phyloP scores from a whole-genome alignment of 192 early-diverging fungal species.

The Gaertneriomyces sp. region DNA sequence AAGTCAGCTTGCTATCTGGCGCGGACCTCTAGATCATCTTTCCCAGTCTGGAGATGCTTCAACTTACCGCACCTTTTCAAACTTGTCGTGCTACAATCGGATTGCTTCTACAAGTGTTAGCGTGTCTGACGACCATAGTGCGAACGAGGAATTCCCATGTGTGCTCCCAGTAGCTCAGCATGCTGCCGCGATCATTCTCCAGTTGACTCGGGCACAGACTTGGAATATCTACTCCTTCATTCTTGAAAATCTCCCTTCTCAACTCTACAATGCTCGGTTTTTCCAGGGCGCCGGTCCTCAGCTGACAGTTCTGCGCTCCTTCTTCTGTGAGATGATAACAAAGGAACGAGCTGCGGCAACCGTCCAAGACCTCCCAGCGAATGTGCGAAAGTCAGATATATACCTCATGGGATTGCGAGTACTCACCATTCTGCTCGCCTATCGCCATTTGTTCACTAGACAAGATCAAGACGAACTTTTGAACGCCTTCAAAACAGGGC shows the following conservation, averaged over 20 bases:
- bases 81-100: no score
- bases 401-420: constrained; percentile 60
- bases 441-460: constrained; percentile 63
- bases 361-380: constrained; percentile 55
- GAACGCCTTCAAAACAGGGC: constrained; percentile 67
- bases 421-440: constrained; percentile 63
- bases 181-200: constrained; percentile 50
- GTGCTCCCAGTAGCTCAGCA: constrained; percentile 41
- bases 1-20: no score
- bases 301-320: constrained; percentile 49
- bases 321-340: constrained; percentile 57
- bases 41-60: no score
- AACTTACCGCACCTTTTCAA: no score
- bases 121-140: background rate
- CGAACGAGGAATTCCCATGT: background rate
- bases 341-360: constrained; percentile 54
- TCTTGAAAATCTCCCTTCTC: constrained; percentile 59
- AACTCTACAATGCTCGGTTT: constrained; percentile 71
- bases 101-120: background rate
- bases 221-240: constrained; percentile 71
- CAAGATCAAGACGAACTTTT: constrained; percentile 71
- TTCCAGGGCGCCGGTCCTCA: constrained; percentile 60
- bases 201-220: constrained; percentile 64
- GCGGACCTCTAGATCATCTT: no score
- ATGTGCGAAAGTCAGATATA: constrained; percentile 63